Evolutionary conservation across 768 basidiomycete species (phyloP).

Genomic region (Phylloporus rhodoxanthus): DNA sequence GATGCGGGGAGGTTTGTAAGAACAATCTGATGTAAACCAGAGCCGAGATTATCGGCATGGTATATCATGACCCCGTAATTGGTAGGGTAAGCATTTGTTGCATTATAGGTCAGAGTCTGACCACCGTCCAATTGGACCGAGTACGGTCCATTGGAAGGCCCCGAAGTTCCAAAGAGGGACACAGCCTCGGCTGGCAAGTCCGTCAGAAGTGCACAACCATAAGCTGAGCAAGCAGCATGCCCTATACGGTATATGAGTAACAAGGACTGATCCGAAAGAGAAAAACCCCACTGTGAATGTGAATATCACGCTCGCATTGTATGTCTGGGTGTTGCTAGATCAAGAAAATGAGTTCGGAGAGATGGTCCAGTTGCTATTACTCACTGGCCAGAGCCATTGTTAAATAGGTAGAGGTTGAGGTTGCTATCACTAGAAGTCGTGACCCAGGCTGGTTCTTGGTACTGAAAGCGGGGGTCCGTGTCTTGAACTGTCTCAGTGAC

Average conservation of each 20-base stretch:
- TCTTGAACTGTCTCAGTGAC: conserved; percentile 27
- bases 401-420: conserved; percentile 34
- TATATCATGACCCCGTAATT: conserved; percentile 30
- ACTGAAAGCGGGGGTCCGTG: conserved; percentile 36
- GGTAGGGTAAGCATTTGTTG: conserved; percentile 13
- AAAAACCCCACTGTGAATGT: conserved; percentile 35
- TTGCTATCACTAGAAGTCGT: conserved; percentile 20
- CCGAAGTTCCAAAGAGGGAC: conserved; percentile 40
- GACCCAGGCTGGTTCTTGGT: conserved; percentile 35
- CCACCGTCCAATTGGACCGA: conserved; percentile 34
- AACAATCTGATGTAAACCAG: conserved; percentile 33
- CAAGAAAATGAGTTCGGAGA: background rate
- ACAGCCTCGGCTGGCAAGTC: conserved; percentile 35
- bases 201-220: background rate
- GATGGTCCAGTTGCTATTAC: background rate
- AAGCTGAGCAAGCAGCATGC: conserved; percentile 6
- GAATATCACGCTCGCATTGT: conserved; percentile 32
- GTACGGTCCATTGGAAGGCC: conserved; percentile 33
- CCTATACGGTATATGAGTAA: conserved; percentile 15
- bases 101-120: conserved; percentile 15
- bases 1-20: conserved; percentile 29
- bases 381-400: conserved; percentile 41
- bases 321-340: conserved; percentile 31
- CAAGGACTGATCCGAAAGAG: background rate
- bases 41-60: conserved; percentile 35